These are phyloP conservation scores for Quercus agrifolia DNA, from an alignment of 306 rosid species.

Conservation along the genomic window DNA sequence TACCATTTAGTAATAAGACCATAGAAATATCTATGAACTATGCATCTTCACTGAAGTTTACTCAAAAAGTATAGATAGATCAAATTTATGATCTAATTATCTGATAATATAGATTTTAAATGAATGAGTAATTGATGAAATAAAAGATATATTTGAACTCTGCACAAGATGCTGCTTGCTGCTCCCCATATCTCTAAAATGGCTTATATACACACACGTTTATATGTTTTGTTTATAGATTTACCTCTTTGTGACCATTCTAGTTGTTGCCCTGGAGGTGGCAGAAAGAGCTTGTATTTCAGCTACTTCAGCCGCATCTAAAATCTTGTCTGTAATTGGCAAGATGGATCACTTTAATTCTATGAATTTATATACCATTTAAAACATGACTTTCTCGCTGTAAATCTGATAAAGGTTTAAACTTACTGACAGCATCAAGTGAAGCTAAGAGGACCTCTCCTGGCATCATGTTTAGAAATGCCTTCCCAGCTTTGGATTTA, in stretches of 20 bases:
- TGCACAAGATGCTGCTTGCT: too few species aligned
- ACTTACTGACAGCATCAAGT: slow-evolving; percentile 91
- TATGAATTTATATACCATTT: neutral
- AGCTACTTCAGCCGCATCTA: slow-evolving; percentile 94
- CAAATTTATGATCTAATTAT: too few species aligned
- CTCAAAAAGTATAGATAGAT: too few species aligned
- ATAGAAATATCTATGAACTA: too few species aligned
- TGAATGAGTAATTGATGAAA: neutral
- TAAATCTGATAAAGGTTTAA: neutral
- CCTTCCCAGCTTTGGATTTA: slow-evolving; percentile 73
- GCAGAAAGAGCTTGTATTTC: slow-evolving; percentile 81
- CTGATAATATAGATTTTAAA: too few species aligned
- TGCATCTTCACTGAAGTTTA: too few species aligned
- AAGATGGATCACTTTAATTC: neutral
- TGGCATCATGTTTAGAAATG: slow-evolving; percentile 78
- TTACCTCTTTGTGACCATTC: slow-evolving; percentile 70
- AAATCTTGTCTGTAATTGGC: slow-evolving; percentile 58
- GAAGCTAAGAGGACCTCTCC: slow-evolving; percentile 91
- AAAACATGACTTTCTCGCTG: neutral
- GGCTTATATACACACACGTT: too few species aligned
- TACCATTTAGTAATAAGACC: too few species aligned
- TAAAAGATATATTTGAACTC: too few species aligned
- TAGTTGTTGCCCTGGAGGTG: slow-evolving; percentile 65
- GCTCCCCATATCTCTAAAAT: too few species aligned
- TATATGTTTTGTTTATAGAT: neutral